Evolutionary conservation across 2,329 filamentous ascomycete species (phyloP), one percentile per base, ranked within the genome.

Genomic region (Emmonsiellopsis sp.): DNA sequence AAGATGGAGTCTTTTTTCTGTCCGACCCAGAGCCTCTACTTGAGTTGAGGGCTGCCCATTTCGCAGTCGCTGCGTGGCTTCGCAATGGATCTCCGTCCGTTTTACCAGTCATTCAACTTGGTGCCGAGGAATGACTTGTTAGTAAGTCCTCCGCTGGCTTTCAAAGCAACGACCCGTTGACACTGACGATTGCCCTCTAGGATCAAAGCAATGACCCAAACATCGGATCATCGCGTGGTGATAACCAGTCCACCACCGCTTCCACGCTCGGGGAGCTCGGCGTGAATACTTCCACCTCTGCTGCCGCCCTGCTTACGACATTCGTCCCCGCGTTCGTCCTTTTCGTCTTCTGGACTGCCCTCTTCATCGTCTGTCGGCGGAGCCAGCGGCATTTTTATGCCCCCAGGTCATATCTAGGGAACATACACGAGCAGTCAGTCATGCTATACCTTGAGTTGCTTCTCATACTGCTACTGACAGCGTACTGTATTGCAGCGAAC

Each of bases 291-390:
- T 74, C 77, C 31, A 78, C 75, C n/a, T 81, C 79, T 2, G 63
- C 74, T 33, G 78, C 73, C 5, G 68, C 68, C 1, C 64, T 79
- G 51, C 52, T 78, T 17, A 73, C 73, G 27, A 78, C 76, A n/a
- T 64, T 79, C 13, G 62, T 75, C 6, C 76, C 76, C 2, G 67
- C 73, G 5, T 60, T 75, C 50, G 53, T 76, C 42, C 68, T 77
- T 50, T 70, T 75, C 5, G 50, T 63, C 2, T 68, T 75, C 43
- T 71, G 72, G 62, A 67, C 78, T 46, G 56, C 65, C 10, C 57
- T 72, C 27, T 79, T 79, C 58, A 59, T 78, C 42, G 63, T 76
- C 42, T 69, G 74, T 55, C 72, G 74, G 37, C 69, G 68, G 53
- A 73, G 68, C 5, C 68, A 72, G 39, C 64, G 70, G 14, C 69